Evolutionary conservation across 495 filamentous ascomycete genomes (phyloP), one percentile per base, ranked within the genome.

Genomic region (Xylaria curta): DNA sequence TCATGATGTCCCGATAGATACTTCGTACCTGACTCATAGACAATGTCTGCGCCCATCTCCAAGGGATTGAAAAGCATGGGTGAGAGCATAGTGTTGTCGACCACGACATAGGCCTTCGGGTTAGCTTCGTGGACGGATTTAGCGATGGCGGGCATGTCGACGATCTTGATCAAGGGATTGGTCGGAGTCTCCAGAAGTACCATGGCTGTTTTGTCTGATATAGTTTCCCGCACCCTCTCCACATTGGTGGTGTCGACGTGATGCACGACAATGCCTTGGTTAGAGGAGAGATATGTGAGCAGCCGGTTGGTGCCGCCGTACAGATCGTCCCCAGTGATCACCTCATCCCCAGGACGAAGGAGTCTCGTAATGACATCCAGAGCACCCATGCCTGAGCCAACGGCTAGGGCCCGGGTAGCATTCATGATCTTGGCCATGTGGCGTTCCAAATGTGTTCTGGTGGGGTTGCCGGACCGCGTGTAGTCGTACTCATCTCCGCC

Each of bases 361-460:
- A 98, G 86, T 53, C 96, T 92, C n/a, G 94, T 97, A 69, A 99
- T 97, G 53, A 98, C 96, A 78, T 99, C 96, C 75, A 98, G 82
- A 17, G 97, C 96, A 59, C 93, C 96, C 96, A 99, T 99, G 69
- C 96, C 96, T 24, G 94, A 97, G 21, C 94, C 92, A 38, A 98
- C 95, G 64, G 95, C 95, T 51, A 99, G 90, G 5, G 93, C 92
- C 60, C 97, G 92, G 78, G 89, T 90, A 17, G 97, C 96, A 72
- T 91, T 91, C 97, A 98, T 99, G 82, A 99, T 97, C 88, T 98
- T 98, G 72, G 96, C 97, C 70, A 99, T 87, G 81, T 99, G 96
- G 70, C 96, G 91, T 83, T 99, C 96, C 70, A 99, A 89, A 78
- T 98, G 97, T 28, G 95, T 97, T 60, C 96, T 89, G 60, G 96